Evolutionary conservation across 495 filamentous ascomycete genomes (phyloP), one percentile per base, ranked within the genome.

Genomic region (Podospora appendiculata): DNA sequence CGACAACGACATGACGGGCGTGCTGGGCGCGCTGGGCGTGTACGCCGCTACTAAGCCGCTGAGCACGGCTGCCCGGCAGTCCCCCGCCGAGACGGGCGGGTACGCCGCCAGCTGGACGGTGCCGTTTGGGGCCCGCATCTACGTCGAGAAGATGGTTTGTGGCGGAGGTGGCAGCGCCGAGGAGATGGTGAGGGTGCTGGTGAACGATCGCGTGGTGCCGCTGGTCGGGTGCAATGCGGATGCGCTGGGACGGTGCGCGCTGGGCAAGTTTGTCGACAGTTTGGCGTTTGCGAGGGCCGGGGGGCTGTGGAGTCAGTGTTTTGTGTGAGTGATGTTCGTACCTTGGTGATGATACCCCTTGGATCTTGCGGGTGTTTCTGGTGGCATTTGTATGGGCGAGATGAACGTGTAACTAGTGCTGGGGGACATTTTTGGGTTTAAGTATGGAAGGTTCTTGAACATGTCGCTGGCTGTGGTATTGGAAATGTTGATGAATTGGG

Each of bases 81-180:
- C 70, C 41, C 71, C 79, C 8, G 64, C 72, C 38, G 51, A 71
- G 38, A 52, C 52, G 40, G 58, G 66, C 36, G 82, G 88, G 45
- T 90, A 79, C 60, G 78, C 82, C 18, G 80, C 87, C 0, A 69
- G 79, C 11, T 90, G 86, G 86, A 80, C 80, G 18, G 89, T 92
- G 47, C 86, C 89, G 6, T 94, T 95, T 67, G 88, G 75, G 0
- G 83, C 78, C 5, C 72, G 89, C 41, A 76, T 84, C 48, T 93
- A 90, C 62, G 75, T 95, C 45, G 90, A 95, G 78, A 88, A 89
- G 76, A 86, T 94, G 87, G 62, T 61, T 16, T 95, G 90, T 62
- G 47, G 56, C 0, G 67, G 41, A 12, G 39, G 16, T 14, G 25
- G 38, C n/a, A 11, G 39, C 39, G 62, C 57, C 3, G 67, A 75